These are phyloP conservation scores for Metschnikowia borealis DNA, from an alignment of 805 yeast species.

Conservation along the genomic window DNA sequence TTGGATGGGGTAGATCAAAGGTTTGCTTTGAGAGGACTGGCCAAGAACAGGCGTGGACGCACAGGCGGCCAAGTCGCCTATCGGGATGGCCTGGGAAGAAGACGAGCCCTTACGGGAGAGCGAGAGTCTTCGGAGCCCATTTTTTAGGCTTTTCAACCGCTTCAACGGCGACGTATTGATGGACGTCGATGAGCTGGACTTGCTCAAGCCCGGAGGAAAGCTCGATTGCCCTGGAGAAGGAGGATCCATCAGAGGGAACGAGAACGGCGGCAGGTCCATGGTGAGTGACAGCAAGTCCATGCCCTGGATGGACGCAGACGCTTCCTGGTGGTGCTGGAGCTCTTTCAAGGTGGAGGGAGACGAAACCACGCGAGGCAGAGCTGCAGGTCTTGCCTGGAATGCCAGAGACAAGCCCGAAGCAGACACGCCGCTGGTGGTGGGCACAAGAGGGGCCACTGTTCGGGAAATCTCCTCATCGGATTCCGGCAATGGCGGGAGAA, in stretches of 20 bases:
- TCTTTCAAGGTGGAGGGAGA: slow-evolving; percentile 3
- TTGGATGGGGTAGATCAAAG: slow-evolving; percentile 8
- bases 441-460: not conserved
- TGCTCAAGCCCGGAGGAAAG: slow-evolving; percentile 2
- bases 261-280: slow-evolving; percentile 15
- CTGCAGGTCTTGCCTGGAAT: not conserved
- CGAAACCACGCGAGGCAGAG: not conserved
- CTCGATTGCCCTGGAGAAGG: slow-evolving; percentile 5
- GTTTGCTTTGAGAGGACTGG: not conserved
- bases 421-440: not conserved
- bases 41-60: slow-evolving; percentile 1
- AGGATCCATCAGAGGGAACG: slow-evolving; percentile 16
- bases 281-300: slow-evolving; percentile 25
- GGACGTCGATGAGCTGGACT: slow-evolving; percentile 4
- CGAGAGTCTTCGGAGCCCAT: slow-evolving; percentile 37
- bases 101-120: slow-evolving; percentile 16
- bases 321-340: not conserved
- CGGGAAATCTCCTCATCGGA: slow-evolving; percentile 3
- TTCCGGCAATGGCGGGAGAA: slow-evolving; percentile 25
- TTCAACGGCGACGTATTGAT: slow-evolving; percentile 29
- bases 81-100: not conserved
- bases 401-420: not conserved
- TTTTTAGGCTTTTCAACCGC: slow-evolving; percentile 34
- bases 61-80: slow-evolving; percentile 7
- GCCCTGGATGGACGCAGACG: slow-evolving; percentile 19